Evolutionary conservation across 2,329 filamentous ascomycete genomes (phyloP).

Genomic region (Penicillium olsonii): DNA sequence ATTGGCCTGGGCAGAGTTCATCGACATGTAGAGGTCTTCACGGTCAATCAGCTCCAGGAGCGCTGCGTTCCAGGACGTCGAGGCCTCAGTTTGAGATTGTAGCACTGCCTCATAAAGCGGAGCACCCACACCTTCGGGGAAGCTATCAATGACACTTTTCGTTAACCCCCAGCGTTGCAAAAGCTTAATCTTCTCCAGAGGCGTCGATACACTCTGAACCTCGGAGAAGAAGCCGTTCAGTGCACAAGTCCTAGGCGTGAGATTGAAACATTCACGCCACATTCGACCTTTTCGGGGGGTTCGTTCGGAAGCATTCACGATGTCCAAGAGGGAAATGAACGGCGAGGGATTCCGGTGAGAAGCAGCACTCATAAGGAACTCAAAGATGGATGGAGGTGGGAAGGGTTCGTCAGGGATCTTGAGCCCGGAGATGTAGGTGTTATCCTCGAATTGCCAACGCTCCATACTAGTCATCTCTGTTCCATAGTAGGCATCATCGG

Average conservation of each 20-base stretch:
- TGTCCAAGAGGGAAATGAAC: conserved; percentile 55
- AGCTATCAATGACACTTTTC: conserved; percentile 68
- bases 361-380: conserved; percentile 52
- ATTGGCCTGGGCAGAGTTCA: conserved; percentile 51
- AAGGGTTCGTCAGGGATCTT: conserved; percentile 54
- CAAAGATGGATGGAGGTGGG: conserved; percentile 60
- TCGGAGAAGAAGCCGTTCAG: conserved; percentile 68
- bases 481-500: conserved; percentile 56
- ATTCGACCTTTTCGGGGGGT: conserved; percentile 32
- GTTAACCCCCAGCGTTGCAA: conserved; percentile 70
- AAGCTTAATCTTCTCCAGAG: conserved; percentile 68
- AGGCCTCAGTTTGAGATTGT: conserved; percentile 80
- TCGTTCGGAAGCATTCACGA: conserved; percentile 41
- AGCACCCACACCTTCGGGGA: conserved; percentile 81
- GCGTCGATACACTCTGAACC: conserved; percentile 52
- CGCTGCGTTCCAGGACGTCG: conserved; percentile 70
- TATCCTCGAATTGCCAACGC: conserved; percentile 59
- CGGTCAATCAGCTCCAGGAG: conserved; percentile 76
- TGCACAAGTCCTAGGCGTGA: conserved; percentile 68
- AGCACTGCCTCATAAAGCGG: conserved; percentile 81
- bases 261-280: conserved; percentile 40
- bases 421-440: conserved; percentile 47
- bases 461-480: conserved; percentile 60
- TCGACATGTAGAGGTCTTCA: conserved; percentile 73
- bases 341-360: conserved; percentile 34